These are phyloP conservation scores for Fusarium drepaniforme DNA, from an alignment of 2,329 filamentous ascomycete genomes.

Conservation along the genomic window DNA sequence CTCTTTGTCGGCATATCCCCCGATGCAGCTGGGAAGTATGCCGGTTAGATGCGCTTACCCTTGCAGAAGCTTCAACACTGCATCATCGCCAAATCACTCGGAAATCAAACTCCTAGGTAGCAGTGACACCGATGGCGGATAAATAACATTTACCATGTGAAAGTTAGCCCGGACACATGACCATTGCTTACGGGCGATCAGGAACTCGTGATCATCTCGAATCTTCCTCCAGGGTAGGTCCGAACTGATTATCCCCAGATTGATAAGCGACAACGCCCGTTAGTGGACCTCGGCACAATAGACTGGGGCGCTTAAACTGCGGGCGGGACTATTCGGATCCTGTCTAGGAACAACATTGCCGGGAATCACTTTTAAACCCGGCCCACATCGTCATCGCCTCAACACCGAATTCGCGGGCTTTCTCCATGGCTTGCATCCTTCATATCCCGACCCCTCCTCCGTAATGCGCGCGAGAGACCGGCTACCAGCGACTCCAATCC, in stretches of 20 bases:
- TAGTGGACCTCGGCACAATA: conserved; percentile 30
- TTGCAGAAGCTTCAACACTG: neutral
- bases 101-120: neutral
- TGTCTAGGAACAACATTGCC: conserved; percentile 19
- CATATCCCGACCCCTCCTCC: conserved; percentile 5
- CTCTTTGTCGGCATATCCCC: neutral
- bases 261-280: conserved; percentile 24
- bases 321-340: conserved; percentile 36
- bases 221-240: conserved; percentile 36
- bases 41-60: neutral
- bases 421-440: conserved; percentile 30
- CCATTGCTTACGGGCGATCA: neutral
- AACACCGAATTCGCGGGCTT: conserved; percentile 42
- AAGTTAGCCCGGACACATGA: conserved; percentile 6
- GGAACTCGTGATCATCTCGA: neutral
- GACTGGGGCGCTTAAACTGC: conserved; percentile 38
- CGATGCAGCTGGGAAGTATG: neutral
- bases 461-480: conserved; percentile 22
- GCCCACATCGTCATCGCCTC: conserved; percentile 42
- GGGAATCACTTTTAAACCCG: conserved; percentile 44
- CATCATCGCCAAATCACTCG: neutral
- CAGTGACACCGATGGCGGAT: neutral
- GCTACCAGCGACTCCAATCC: neutral
- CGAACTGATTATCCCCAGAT: neutral
- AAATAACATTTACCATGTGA: neutral